These are phyloP conservation scores for Leccinum fibrillosum DNA, from an alignment of 768 basidiomycete species.

Conservation along the genomic window DNA sequence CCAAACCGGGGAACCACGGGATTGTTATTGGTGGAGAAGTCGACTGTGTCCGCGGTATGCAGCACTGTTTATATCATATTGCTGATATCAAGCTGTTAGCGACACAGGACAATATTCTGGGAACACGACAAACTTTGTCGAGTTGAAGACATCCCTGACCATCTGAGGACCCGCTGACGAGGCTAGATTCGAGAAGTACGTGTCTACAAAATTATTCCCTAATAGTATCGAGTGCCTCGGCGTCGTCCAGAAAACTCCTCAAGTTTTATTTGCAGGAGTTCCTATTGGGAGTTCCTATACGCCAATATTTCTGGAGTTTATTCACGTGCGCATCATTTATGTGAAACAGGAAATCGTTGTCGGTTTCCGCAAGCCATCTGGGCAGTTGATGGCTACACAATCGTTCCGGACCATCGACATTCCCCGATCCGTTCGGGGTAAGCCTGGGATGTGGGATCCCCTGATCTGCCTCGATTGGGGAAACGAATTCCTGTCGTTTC, in stretches of 20 bases:
- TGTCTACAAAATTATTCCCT: neutral
- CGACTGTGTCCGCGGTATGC: slow-evolving; percentile 77
- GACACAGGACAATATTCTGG: slow-evolving; percentile 57
- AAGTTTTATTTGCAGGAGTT: slow-evolving; percentile 93
- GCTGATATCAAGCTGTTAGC: neutral
- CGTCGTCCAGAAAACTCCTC: slow-evolving; percentile 66
- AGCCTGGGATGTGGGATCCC: slow-evolving; percentile 76
- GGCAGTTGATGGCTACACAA: slow-evolving; percentile 62
- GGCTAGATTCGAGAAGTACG: slow-evolving; percentile 76
- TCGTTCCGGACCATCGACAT: slow-evolving; percentile 76
- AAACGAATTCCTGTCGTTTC: slow-evolving; percentile 53
- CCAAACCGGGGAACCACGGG: slow-evolving; percentile 69
- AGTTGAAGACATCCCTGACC: slow-evolving; percentile 80
- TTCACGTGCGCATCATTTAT: neutral
- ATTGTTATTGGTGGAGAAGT: slow-evolving; percentile 88
- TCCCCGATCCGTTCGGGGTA: slow-evolving; percentile 74
- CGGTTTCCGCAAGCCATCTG: slow-evolving; percentile 81
- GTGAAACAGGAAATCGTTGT: slow-evolving; percentile 70
- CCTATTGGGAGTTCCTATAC: slow-evolving; percentile 84
- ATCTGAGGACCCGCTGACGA: slow-evolving; percentile 67
- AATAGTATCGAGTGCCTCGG: neutral
- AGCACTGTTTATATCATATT: neutral
- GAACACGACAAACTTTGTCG: slow-evolving; percentile 67
- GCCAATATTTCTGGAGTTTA: slow-evolving; percentile 20
- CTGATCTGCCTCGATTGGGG: slow-evolving; percentile 72